Evolutionary conservation across 169 alveolate species (phyloP), one percentile per base, ranked within the genome.

Genomic region (Eimeria necatrix): DNA sequence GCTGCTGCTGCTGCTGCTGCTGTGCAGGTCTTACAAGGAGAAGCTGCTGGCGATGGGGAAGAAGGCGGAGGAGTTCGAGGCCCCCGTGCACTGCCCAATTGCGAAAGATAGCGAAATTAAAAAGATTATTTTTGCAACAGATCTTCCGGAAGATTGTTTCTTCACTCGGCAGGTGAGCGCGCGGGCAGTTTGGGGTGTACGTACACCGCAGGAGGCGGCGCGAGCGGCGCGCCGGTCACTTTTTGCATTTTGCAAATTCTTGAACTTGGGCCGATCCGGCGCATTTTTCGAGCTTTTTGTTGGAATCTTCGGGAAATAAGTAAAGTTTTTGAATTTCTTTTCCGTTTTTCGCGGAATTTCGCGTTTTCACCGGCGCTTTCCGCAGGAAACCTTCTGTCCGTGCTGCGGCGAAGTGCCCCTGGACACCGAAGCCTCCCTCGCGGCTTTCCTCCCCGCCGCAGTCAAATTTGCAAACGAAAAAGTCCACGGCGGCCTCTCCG

Each of bases 321-420:
- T 59, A 2, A 16, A 59, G n/a, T 20, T 59, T 16, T 59, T 9
- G 70, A 0, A 5, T 59, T 59, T 52, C 52, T 4, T 56, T 6
- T 84, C 1, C 52, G 10, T 49, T 81, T 24, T n/a, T 49, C 71
- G 6, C 18, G 80, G 26, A 12, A 10, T n/a, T 48, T 59, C 16
- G 14, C 41, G 16, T 52, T 18, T 53, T 18, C 24, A n/a, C 20
- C 32, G 18, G 52, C 48, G 41, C 64, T 10, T 86, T 59, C 53
- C 52, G 24, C 87, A 94, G 94, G 96, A 94, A 74, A 52, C 86
- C 26, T 94, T 94, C 60, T 52, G 71, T 5, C 92, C 92, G 7
- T 22, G 78, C 22, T 86, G 89, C 20, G 96, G 91, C 5, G 96
- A 94, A 46, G 94, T 94, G 52, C 52, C 94, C 3, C 78, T 94